Conservation (phyloP, 345 rosid species). For the Acer saccharum region DNA sequence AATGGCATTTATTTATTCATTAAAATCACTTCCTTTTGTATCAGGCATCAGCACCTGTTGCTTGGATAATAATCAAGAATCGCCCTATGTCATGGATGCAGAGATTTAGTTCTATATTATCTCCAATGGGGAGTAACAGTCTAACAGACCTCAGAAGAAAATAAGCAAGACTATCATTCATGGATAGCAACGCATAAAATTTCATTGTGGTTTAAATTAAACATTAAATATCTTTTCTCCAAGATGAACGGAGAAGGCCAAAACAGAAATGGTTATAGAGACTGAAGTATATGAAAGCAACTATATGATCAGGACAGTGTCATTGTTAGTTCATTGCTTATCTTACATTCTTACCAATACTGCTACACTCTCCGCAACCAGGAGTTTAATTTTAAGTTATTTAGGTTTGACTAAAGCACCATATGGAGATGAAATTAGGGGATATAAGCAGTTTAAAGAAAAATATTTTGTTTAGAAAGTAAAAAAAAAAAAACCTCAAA, state of each 20-base stretch:
- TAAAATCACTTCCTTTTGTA: too few species aligned
- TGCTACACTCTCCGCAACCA: background rate
- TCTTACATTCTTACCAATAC: background rate
- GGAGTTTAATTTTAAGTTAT: background rate
- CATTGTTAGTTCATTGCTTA: background rate
- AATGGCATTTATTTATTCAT: too few species aligned
- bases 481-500: conserved; percentile 7
- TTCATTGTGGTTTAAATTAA: background rate
- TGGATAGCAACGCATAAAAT: background rate
- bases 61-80: too few species aligned
- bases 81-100: too few species aligned
- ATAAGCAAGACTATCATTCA: background rate
- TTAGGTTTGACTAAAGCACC: background rate
- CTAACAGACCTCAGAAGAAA: background rate
- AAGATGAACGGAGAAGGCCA: background rate
- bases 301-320: background rate
- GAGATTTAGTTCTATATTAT: too few species aligned
- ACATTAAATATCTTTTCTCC: background rate
- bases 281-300: background rate
- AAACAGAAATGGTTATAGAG: background rate
- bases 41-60: too few species aligned
- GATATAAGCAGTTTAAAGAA: background rate
- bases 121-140: background rate
- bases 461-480: background rate
- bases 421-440: background rate